Conservation (phyloP, 2,329 filamentous ascomycete genomes). For the Sclerotinia spermophila region DNA sequence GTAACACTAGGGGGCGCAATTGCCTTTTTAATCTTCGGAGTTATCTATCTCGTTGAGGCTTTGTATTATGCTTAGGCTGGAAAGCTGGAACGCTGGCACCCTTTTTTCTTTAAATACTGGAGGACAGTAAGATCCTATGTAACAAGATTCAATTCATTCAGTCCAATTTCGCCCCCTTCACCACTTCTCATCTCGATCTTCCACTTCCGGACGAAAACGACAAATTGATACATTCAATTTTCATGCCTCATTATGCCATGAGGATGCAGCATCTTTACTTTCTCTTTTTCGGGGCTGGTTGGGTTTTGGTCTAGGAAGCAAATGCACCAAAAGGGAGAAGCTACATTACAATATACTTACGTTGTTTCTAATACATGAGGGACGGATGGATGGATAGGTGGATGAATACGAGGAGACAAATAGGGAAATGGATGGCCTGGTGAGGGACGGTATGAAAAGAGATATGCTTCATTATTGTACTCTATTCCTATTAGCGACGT, state of each 20-base stretch:
- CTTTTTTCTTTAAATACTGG: background rate
- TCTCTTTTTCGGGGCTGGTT: background rate
- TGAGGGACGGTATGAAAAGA: background rate
- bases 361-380: constrained; percentile 14
- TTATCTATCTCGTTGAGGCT: constrained; percentile 87
- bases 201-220: background rate
- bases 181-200: background rate
- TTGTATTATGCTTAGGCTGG: constrained; percentile 49
- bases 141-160: constrained; percentile 2
- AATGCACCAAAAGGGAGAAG: background rate
- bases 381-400: background rate
- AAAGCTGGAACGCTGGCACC: background rate
- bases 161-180: background rate
- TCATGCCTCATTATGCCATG: background rate
- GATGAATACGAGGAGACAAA: background rate
- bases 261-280: background rate
- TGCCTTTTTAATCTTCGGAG: constrained; percentile 85
- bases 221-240: background rate
- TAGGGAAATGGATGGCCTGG: background rate
- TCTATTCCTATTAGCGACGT: background rate
- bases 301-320: constrained; percentile 11
- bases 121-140: background rate
- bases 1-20: constrained; percentile 89
- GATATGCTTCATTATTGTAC: background rate
- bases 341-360: background rate